phyloP scores from a whole-genome alignment of 805 yeast genomes.

The Starmerella lactis-condensi region DNA sequence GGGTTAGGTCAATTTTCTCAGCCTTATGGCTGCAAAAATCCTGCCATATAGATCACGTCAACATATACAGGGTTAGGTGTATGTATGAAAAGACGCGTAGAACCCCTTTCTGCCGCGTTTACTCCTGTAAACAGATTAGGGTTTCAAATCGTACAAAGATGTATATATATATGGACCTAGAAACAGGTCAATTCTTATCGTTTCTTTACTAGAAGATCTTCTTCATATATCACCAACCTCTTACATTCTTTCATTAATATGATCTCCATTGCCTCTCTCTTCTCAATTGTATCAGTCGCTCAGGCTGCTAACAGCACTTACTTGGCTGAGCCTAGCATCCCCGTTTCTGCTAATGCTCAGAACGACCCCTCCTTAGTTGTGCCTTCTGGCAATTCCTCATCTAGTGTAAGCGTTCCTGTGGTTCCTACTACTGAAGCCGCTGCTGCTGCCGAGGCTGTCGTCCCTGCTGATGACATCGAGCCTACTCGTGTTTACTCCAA shows the following conservation, averaged over 20 bases:
- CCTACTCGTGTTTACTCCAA: conserved; percentile 1
- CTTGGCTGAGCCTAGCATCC: background rate
- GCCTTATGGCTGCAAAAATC: too few species aligned
- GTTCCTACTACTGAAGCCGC: background rate
- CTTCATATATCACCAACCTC: background rate
- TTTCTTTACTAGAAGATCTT: background rate
- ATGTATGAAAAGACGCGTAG: background rate
- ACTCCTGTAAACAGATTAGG: conserved; percentile 1
- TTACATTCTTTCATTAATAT: conserved; percentile 2
- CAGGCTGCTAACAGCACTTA: conserved; percentile 1
- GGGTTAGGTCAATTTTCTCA: too few species aligned
- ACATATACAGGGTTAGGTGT: background rate
- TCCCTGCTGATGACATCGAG: background rate
- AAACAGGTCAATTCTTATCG: background rate
- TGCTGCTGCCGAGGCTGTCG: background rate
- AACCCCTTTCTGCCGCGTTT: too few species aligned
- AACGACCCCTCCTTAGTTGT: background rate
- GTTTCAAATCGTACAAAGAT: too few species aligned
- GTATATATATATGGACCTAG: background rate
- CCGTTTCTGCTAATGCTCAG: background rate
- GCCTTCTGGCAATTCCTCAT: background rate
- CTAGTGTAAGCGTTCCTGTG: background rate
- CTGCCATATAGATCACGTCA: too few species aligned
- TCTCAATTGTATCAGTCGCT: conserved; percentile 4
- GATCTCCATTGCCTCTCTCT: conserved; percentile 3